Conservation (phyloP, 163 green algal genomes). For the Trebouxia gelatinosa region DNA sequence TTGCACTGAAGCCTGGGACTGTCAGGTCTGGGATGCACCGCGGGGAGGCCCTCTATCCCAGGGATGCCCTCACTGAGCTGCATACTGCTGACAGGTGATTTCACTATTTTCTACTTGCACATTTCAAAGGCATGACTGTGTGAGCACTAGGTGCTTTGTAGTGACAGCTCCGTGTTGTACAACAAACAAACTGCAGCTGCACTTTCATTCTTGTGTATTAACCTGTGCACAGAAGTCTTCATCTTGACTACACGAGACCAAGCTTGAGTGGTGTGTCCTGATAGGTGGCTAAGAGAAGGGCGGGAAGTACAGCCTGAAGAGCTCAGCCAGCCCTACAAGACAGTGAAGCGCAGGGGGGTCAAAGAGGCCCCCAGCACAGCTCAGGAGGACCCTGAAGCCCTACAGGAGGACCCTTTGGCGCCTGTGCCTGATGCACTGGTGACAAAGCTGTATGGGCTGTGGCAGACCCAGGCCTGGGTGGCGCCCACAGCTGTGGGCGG, state of each 20-base stretch:
- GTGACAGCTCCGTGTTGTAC: no score
- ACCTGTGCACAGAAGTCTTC: no score
- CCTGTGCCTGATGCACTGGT: slow-evolving; percentile 11
- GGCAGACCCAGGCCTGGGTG: slow-evolving; percentile 78
- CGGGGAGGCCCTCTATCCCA: slow-evolving; percentile 74
- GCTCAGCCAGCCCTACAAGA: slow-evolving; percentile 28
- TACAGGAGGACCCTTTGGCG: not conserved
- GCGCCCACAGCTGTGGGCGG: slow-evolving; percentile 61
- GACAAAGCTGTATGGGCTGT: slow-evolving; percentile 78
- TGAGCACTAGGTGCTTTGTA: no score
- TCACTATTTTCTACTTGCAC: no score
- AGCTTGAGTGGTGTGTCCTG: no score
- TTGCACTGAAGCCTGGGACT: slow-evolving; percentile 60
- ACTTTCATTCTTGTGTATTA: no score
- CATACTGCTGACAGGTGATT: slow-evolving; percentile 74
- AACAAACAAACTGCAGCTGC: no score
- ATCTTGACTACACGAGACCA: no score
- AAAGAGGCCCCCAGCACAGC: not conserved
- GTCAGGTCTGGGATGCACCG: slow-evolving; percentile 62
- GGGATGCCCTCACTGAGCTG: slow-evolving; percentile 63
- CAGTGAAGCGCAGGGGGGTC: slow-evolving; percentile 25
- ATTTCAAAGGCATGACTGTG: no score
- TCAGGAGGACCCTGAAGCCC: not conserved
- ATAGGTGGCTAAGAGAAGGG: slow-evolving; percentile 41
- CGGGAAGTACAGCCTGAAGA: slow-evolving; percentile 49